Conservation (phyloP, 208 protist species). For the Leishmania braziliensis region DNA sequence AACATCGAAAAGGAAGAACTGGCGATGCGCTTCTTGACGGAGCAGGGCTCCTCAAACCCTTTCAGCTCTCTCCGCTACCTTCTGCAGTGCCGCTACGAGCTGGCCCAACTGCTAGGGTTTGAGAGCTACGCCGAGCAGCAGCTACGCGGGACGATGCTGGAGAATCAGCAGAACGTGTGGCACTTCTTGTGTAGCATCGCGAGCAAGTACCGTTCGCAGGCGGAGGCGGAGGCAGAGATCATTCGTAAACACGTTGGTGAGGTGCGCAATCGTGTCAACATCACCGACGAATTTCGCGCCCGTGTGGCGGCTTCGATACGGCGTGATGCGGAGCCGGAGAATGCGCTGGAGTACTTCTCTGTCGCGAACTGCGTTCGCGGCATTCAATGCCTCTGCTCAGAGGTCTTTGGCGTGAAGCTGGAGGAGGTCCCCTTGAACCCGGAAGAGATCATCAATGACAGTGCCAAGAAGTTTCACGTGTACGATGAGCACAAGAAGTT, state of each 20-base stretch:
- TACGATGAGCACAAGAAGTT: conserved; percentile 84
- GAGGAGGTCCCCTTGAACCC: conserved; percentile 73
- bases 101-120: conserved; percentile 81
- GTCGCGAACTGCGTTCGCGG: conserved; percentile 91
- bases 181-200: conserved; percentile 88
- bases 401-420: conserved; percentile 89
- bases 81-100: conserved; percentile 81
- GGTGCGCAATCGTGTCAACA: conserved; percentile 73
- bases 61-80: conserved; percentile 82
- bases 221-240: conserved; percentile 80
- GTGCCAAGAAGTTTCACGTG: conserved; percentile 89
- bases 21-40: conserved; percentile 80
- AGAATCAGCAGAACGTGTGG: conserved; percentile 90
- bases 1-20: conserved; percentile 91
- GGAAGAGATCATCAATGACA: conserved; percentile 80
- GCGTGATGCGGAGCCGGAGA: conserved; percentile 70
- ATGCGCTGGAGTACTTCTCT: conserved; percentile 85
- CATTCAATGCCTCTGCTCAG: conserved; percentile 89
- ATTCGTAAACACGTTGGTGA: conserved; percentile 77
- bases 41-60: conserved; percentile 70
- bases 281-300: conserved; percentile 85
- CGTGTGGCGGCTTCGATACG: conserved; percentile 72
- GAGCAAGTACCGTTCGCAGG: conserved; percentile 78
- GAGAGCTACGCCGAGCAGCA: conserved; percentile 92
- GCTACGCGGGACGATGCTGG: conserved; percentile 89